A percentile compares a stretch with the other conserved stretches of the same genome.
Conservation (phyloP, 75 land plant species). For the Selaginella tamariscina region DNA sequence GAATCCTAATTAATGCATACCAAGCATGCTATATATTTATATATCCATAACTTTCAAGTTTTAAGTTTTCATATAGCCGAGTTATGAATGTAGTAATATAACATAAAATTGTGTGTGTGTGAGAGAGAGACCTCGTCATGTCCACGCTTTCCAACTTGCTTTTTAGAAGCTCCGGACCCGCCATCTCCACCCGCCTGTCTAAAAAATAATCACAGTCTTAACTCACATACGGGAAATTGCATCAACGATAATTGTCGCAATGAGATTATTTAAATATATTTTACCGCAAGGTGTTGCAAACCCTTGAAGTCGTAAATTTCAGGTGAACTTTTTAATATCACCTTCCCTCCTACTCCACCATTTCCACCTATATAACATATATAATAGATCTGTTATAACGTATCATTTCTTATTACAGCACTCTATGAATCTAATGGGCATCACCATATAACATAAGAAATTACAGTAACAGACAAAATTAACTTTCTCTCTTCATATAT, state of each 20-base stretch:
- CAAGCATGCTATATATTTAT: not conserved
- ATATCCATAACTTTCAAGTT: not conserved
- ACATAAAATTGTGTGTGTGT: not conserved
- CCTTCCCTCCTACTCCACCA: conserved; percentile 98
- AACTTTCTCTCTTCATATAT: not conserved
- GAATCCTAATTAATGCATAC: not conserved
- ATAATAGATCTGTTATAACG: not conserved
- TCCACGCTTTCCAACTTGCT: conserved; percentile 70
- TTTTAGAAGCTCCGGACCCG: conserved; percentile 66
- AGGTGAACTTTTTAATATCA: conserved; percentile 64
- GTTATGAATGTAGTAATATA: not conserved
- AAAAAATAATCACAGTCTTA: not conserved
- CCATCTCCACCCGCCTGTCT: conserved; percentile 60
- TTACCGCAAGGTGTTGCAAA: conserved; percentile 76
- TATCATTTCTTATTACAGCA: not conserved
- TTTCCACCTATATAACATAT: conserved; percentile 54
- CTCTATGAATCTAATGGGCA: not conserved
- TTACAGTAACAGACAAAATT: not conserved
- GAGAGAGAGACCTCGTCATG: conserved; percentile 55
- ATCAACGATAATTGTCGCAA: not conserved
- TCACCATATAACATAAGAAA: not conserved
- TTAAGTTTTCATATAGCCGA: not conserved
- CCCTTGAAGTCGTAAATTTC: conserved; percentile 78
- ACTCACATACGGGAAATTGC: not conserved
- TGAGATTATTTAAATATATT: not conserved